Conservation (phyloP, 1,284 basidiomycete species). For the Earliella scabrosa region DNA sequence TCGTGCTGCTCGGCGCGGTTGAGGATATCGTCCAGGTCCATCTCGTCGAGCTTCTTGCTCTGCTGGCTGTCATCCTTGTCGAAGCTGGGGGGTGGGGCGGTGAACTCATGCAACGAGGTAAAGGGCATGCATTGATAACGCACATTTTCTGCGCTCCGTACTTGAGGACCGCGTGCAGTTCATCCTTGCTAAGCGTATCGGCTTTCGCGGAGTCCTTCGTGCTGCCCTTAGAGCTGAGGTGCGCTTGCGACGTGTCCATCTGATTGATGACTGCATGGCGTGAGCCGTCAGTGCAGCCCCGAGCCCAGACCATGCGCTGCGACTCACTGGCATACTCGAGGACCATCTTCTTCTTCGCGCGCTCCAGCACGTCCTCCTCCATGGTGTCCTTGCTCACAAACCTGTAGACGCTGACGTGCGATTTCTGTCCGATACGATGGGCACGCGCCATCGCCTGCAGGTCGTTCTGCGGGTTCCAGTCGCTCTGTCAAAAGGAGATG, state of each 20-base stretch:
- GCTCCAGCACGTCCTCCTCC: slow-evolving; percentile 98
- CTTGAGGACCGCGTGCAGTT: slow-evolving; percentile 97
- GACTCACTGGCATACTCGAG: slow-evolving; percentile 96
- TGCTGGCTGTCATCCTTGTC: slow-evolving; percentile 95
- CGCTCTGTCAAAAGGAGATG: slow-evolving; percentile 56
- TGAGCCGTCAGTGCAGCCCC: slow-evolving; percentile 19
- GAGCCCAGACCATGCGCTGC: slow-evolving; percentile 8
- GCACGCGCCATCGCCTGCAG: slow-evolving; percentile 99
- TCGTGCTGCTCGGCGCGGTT: slow-evolving; percentile 98
- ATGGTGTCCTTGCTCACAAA: slow-evolving; percentile 99
- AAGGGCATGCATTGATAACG: slow-evolving; percentile 29
- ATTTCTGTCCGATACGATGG: slow-evolving; percentile 96
- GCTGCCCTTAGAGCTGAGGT: slow-evolving; percentile 82
- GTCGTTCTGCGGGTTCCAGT: slow-evolving; percentile 99
- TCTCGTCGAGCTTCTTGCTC: slow-evolving; percentile 96
- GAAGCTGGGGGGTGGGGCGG: slow-evolving; percentile 60
- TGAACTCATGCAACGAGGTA: slow-evolving; percentile 15
- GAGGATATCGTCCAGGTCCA: slow-evolving; percentile 99
- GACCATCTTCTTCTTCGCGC: slow-evolving; percentile 99
- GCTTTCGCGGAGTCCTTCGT: slow-evolving; percentile 72
- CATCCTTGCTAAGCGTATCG: slow-evolving; percentile 95
- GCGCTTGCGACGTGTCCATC: slow-evolving; percentile 98
- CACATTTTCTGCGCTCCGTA: slow-evolving; percentile 98
- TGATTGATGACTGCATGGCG: slow-evolving; percentile 89
- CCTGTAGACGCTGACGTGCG: slow-evolving; percentile 97